phyloP scores from a whole-genome alignment of 2,329 filamentous ascomycete genomes.

The Cadophora malorum region DNA sequence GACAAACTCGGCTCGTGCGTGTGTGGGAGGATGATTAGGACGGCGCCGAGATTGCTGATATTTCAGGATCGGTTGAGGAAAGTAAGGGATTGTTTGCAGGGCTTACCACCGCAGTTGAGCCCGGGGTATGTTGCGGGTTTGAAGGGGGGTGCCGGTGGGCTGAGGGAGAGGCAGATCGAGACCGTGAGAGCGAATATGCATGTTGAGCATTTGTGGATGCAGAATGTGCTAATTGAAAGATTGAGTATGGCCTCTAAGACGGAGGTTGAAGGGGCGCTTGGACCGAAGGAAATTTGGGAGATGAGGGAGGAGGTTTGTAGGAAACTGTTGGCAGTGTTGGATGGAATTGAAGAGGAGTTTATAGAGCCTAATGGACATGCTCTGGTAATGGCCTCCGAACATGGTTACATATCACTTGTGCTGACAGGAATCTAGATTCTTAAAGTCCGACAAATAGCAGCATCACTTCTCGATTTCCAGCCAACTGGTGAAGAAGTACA shows the following conservation, averaged over 20 bases:
- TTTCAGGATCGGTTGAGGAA: background rate
- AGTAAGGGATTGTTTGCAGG: background rate
- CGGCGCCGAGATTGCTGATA: background rate
- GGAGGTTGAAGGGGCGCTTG: background rate
- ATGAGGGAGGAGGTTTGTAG: background rate
- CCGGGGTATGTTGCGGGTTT: background rate
- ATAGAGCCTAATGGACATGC: background rate
- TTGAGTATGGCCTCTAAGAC: conserved; percentile 1
- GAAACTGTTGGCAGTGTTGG: background rate
- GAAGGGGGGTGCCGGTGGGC: too few species aligned
- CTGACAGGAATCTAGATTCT: background rate
- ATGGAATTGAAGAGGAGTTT: background rate
- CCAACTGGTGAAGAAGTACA: background rate
- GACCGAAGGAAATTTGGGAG: background rate
- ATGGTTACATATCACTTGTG: background rate
- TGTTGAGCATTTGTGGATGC: conserved; percentile 7
- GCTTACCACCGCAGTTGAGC: background rate
- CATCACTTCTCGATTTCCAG: conserved; percentile 1
- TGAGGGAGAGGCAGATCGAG: background rate
- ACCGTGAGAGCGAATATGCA: background rate
- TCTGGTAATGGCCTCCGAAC: background rate
- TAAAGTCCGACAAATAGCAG: conserved; percentile 2
- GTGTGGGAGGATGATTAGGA: conserved; percentile 6
- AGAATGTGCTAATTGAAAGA: conserved; percentile 2
- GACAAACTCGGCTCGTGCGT: background rate